Base-by-base conservation (phyloP, 805 yeast species). In the Pachysolen tannophilus region DNA sequence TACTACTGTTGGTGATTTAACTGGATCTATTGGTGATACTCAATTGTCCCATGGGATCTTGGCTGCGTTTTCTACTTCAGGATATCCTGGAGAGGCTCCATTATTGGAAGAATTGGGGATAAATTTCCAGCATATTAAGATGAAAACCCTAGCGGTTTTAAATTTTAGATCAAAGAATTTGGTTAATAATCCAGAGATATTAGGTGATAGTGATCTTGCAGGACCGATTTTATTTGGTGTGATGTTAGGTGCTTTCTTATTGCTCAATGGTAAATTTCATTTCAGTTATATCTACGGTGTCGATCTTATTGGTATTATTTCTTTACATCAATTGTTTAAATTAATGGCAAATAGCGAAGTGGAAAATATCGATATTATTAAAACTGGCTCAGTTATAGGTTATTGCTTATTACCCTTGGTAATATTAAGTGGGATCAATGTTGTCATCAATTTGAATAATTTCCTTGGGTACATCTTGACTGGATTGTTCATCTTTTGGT, bases 251-350 rank as follows among this genome's bases (percentile, higher is more conserved):
- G 71, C 87, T 1, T 75, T 82, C 41, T 63, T 92, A 35, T 62
- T 90, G 33, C 65, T 88, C 29, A 79, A 95, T 1, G 97, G 98
- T 5, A 92, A 90, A 56, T 83, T 90, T 11, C 97, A 92, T 56
- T 92, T 92, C 54, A 97, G 97, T 2, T 92, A 92, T 56, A 83
- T 92, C 33, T 92, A 92, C 52, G 97, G 98, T 26, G 94, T 92
- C 28, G 97, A 96, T 1, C 60, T 92, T 28, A 78, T 90, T 47
- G 98, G 98, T 13, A 82, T 94, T 2, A 53, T 85, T 11, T 77
- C 94, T 21, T 72, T 87, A 44, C 97, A 88, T 58, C 73, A 74
- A 47, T 65, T 92, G 40, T 82, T 94, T 56, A 87, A 82, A 54
- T 65, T 86, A 42, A 92, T 92, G 98, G 78, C 94, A 38, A 72